These are phyloP conservation scores for Pseudodiploospora longispora DNA, from an alignment of 2,329 filamentous ascomycete genomes.

Conservation along the genomic window DNA sequence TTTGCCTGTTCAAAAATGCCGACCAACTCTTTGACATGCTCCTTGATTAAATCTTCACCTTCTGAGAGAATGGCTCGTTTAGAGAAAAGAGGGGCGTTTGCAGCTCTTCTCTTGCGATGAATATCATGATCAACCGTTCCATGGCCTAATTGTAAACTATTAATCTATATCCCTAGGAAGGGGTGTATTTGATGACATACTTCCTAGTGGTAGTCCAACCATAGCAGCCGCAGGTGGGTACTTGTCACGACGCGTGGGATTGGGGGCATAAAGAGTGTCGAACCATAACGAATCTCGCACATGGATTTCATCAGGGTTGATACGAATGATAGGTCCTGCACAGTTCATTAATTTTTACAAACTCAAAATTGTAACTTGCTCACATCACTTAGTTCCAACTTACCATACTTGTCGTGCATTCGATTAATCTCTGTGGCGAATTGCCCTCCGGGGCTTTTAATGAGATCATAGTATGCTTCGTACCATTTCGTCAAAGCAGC, in stretches of 20 bases:
- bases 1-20: not conserved
- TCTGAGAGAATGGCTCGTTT: not conserved
- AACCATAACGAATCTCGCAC: slow-evolving; percentile 2
- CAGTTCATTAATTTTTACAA: not conserved
- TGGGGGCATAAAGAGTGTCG: slow-evolving; percentile 1
- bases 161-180: not conserved
- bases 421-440: slow-evolving; percentile 4
- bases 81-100: slow-evolving; percentile 1
- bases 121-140: slow-evolving; percentile 1
- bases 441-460: not conserved
- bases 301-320: slow-evolving; percentile 5
- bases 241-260: not conserved
- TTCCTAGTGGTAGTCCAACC: not conserved
- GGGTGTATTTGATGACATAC: not conserved
- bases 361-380: not conserved
- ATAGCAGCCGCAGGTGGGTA: not conserved
- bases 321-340: slow-evolving; percentile 6
- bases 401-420: slow-evolving; percentile 10
- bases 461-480: slow-evolving; percentile 4
- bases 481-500: slow-evolving; percentile 11
- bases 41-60: not conserved
- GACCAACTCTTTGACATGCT: not conserved
- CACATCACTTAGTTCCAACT: not conserved
- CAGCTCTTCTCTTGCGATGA: not conserved
- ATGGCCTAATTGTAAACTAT: not conserved